These are phyloP conservation scores for Bryoerythrophyllum caledonicum DNA, from an alignment of 225 moss, liverwort and hornwort genomes.

Conservation along the genomic window DNA sequence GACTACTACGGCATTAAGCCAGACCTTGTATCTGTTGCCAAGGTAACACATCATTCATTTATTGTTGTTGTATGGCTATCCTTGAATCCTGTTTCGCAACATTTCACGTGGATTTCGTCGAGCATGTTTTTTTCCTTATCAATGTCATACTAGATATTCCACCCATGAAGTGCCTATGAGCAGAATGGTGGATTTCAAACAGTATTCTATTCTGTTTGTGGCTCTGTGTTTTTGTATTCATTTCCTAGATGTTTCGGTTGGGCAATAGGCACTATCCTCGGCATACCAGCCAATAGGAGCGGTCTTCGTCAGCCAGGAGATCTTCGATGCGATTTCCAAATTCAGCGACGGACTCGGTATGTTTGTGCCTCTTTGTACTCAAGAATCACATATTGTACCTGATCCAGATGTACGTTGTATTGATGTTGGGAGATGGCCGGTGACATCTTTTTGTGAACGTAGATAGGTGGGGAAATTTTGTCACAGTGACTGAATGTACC, in stretches of 20 bases:
- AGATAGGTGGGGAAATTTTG: neutral
- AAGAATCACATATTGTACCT: neutral
- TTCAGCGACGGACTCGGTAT: slow-evolving; percentile 68
- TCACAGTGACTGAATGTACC: neutral
- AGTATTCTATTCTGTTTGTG: neutral
- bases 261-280: slow-evolving; percentile 74
- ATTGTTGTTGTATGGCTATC: neutral
- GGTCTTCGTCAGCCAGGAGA: slow-evolving; percentile 55
- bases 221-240: slow-evolving; percentile 6
- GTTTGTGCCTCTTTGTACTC: neutral
- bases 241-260: slow-evolving; percentile 6
- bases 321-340: slow-evolving; percentile 58
- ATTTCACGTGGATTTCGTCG: slow-evolving; percentile 13
- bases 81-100: neutral
- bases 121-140: neutral
- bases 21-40: slow-evolving; percentile 81
- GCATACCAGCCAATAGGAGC: slow-evolving; percentile 94
- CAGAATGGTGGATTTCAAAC: slow-evolving; percentile 6
- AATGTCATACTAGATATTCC: neutral
- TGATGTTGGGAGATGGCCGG: slow-evolving; percentile 1
- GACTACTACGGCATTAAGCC: slow-evolving; percentile 87
- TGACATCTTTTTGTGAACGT: neutral
- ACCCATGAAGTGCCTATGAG: neutral
- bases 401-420: neutral
- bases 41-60: slow-evolving; percentile 46